Conservation (phyloP, 2,329 filamentous ascomycete genomes). For the Pseudocercospora pini-densiflorae region DNA sequence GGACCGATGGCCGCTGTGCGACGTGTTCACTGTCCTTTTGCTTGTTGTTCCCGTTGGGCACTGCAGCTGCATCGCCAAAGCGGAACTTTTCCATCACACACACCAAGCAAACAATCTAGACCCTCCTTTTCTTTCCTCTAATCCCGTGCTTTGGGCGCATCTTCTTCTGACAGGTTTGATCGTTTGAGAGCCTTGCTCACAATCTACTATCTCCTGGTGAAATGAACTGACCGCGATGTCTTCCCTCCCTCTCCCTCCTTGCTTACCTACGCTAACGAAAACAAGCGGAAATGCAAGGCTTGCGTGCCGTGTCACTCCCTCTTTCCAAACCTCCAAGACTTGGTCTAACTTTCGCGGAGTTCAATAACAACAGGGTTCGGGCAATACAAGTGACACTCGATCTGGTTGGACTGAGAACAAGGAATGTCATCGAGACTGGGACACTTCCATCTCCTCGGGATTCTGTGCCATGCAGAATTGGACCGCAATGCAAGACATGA, state of each 20-base stretch:
- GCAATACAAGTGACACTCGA: slow-evolving; percentile 1
- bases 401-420: slow-evolving; percentile 2
- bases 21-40: slow-evolving; percentile 19
- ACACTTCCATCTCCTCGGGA: background rate
- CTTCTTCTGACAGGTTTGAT: background rate
- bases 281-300: slow-evolving; percentile 15
- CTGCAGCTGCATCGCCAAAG: background rate
- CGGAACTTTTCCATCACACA: background rate
- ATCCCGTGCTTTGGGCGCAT: background rate
- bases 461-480: background rate
- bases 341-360: slow-evolving; percentile 14
- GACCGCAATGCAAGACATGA: background rate
- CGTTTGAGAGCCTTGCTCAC: background rate
- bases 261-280: slow-evolving; percentile 3
- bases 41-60: slow-evolving; percentile 12
- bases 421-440: background rate
- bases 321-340: background rate
- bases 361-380: background rate
- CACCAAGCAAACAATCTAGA: background rate
- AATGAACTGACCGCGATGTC: background rate
- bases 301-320: slow-evolving; percentile 11
- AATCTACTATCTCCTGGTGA: background rate
- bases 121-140: background rate
- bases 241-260: background rate
- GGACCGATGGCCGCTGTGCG: slow-evolving; percentile 16